phyloP scores from a whole-genome alignment of 2,329 filamentous ascomycete species.

The Macrophomina pseudophaseolina region DNA sequence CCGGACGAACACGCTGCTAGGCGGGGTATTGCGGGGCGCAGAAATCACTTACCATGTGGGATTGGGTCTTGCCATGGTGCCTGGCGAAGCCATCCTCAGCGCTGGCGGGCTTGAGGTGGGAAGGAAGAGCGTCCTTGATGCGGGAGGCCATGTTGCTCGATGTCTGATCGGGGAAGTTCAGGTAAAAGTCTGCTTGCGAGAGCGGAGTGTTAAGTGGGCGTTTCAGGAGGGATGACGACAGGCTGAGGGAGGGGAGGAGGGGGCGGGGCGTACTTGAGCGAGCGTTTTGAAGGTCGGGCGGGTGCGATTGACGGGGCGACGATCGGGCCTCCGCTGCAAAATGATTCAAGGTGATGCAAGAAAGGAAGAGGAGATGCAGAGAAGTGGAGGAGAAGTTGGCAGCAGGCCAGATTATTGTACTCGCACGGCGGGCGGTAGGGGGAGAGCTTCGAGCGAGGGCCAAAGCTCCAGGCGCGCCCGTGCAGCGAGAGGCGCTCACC shows the following conservation, averaged over 20 bases:
- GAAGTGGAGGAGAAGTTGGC: conserved; percentile 22
- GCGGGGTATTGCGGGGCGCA: conserved; percentile 12
- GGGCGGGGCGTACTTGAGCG: conserved; percentile 21
- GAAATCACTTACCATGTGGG: conserved; percentile 74
- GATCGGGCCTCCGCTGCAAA: conserved; percentile 18
- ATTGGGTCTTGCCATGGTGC: conserved; percentile 84
- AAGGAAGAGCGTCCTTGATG: conserved; percentile 69
- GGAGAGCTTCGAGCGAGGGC: conserved; percentile 20
- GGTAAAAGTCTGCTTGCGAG: conserved; percentile 9
- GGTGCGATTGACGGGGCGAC: conserved; percentile 9
- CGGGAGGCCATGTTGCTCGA: conserved; percentile 67
- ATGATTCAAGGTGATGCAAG: conserved; percentile 16
- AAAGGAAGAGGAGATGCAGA: conserved; percentile 15
- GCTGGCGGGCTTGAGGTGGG: conserved; percentile 75
- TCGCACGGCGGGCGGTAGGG: conserved; percentile 23
- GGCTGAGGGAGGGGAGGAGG: conserved; percentile 19
- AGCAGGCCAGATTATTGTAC: conserved; percentile 26
- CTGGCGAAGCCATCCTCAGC: conserved; percentile 57
- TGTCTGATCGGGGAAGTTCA: background rate
- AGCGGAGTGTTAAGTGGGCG: conserved; percentile 9
- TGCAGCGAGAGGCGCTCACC: conserved; percentile 9
- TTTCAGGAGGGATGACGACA: conserved; percentile 25
- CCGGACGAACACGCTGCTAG: conserved; percentile 18
- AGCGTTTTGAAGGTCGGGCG: conserved; percentile 8
- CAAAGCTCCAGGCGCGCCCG: conserved; percentile 23